Evolutionary conservation across 345 rosid species (phyloP), one percentile per base, ranked within the genome.

Genomic region (Conringia planisiliqua): DNA sequence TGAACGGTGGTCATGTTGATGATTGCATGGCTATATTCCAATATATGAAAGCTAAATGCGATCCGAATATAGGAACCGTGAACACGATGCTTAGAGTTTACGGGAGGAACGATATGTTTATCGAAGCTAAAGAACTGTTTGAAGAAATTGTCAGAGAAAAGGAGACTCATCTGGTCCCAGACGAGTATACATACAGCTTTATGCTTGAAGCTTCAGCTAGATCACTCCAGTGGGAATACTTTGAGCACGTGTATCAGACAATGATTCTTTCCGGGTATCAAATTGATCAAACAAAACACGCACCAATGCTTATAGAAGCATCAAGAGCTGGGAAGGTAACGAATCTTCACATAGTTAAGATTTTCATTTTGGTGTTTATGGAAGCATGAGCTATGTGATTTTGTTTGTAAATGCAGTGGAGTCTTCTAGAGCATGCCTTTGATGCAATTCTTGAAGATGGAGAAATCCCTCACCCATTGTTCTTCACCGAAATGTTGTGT

Each of bases 131-230:
- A 82, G 85, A 83, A 70, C 79, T 94, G 81, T 94, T 88, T 70
- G 95, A 90, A 82, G 87, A 86, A 68, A 70, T 80, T 65, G 78
- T 66, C 59, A 80, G 59, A 75, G 74, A 66, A 68, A 72, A 46
- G 60, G 72, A 66, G 20, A 39, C 27, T 52, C 64, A 73, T 66
- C 74, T 86, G 44, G 70, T 74, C 35, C 93, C 97, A 32, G 87
- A 94, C 71, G 83, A 75, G 76, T 94, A 82, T 82, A 91, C 97
- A 1, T 91, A 82, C 73, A 83, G 86, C 62, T 76, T 85, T 42
- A 91, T 94, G 98, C 96, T 94, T 35, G 93, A 86, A 83, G 92
- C 93, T 78, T 90, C 96, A 46, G 89, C 95, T 46, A 75, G 80
- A 48, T 87, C 96, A 13, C 92, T 83, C 52, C 93, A 88, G 44